Evolutionary conservation across 2,329 filamentous ascomycete species (phyloP).

Genomic region (Colletotrichum euphorbiae): DNA sequence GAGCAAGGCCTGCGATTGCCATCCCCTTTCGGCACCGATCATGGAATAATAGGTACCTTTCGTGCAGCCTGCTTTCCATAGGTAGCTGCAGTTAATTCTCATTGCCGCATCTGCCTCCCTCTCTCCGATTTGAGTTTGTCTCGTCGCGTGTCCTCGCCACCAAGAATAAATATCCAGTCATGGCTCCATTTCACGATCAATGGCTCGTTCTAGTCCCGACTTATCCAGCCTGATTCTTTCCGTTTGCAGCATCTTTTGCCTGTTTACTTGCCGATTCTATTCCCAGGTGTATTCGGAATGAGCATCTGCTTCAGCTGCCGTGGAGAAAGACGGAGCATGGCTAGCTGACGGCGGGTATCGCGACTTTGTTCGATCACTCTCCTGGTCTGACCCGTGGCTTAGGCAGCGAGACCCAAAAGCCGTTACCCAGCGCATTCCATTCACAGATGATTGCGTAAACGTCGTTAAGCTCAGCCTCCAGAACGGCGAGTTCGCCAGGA

Average conservation of each 20-base stretch:
- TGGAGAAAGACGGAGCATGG: constrained; percentile 34
- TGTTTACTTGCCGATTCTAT: neutral
- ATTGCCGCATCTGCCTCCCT: neutral
- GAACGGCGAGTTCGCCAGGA: constrained; percentile 27
- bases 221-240: neutral
- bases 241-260: neutral
- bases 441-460: constrained; percentile 34
- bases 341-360: constrained; percentile 38
- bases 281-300: neutral
- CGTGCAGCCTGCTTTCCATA: constrained; percentile 17
- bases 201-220: neutral
- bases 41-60: neutral
- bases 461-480: constrained; percentile 39
- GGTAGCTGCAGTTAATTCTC: neutral
- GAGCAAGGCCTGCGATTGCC: constrained; percentile 1
- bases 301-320: neutral
- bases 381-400: constrained; percentile 41
- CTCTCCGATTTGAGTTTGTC: neutral
- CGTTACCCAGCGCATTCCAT: constrained; percentile 37
- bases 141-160: neutral
- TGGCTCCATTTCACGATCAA: neutral
- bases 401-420: constrained; percentile 42
- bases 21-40: constrained; percentile 17
- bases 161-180: neutral
- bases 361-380: constrained; percentile 33